Evolutionary conservation across 805 yeast species (phyloP).

Genomic region (Yarrowia sp.): DNA sequence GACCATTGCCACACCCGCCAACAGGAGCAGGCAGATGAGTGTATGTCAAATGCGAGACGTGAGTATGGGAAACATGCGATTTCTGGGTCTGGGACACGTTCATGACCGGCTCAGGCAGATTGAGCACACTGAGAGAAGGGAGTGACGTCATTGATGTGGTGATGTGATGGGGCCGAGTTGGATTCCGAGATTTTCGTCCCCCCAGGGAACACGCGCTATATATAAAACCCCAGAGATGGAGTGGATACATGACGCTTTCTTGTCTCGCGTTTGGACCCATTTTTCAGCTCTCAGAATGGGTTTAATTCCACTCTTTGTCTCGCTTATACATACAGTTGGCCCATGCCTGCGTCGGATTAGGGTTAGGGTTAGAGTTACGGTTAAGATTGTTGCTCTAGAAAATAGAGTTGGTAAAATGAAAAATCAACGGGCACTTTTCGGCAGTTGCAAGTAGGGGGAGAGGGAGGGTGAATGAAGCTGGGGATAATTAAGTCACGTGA

Average conservation of each 20-base stretch:
- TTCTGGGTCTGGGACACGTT: background rate
- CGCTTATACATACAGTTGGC: conserved; percentile 28
- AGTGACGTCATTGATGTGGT: conserved; percentile 12
- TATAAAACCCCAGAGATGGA: conserved; percentile 14
- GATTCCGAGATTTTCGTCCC: too few relatives aligned
- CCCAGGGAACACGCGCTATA: background rate
- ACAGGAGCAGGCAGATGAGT: conserved; percentile 15
- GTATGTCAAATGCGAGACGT: conserved; percentile 7
- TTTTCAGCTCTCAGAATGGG: conserved; percentile 10
- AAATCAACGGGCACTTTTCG: conserved; percentile 2
- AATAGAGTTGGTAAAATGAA: background rate
- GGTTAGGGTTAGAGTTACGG: background rate
- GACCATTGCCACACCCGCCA: background rate
- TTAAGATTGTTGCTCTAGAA: conserved; percentile 27
- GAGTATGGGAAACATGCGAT: background rate
- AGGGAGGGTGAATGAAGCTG: too few relatives aligned
- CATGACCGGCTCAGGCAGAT: conserved; percentile 26
- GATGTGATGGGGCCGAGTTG: background rate
- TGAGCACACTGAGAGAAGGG: conserved; percentile 19
- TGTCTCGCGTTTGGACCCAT: conserved; percentile 27
- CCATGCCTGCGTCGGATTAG: conserved; percentile 22
- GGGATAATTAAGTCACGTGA: too few relatives aligned
- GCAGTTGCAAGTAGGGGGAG: conserved; percentile 1
- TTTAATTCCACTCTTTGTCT: conserved; percentile 27
- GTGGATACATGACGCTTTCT: conserved; percentile 31